Evolutionary conservation across 2,329 filamentous ascomycete genomes (phyloP), one percentile per base, ranked within the genome.

Genomic region (Pleomassaria siparia): DNA sequence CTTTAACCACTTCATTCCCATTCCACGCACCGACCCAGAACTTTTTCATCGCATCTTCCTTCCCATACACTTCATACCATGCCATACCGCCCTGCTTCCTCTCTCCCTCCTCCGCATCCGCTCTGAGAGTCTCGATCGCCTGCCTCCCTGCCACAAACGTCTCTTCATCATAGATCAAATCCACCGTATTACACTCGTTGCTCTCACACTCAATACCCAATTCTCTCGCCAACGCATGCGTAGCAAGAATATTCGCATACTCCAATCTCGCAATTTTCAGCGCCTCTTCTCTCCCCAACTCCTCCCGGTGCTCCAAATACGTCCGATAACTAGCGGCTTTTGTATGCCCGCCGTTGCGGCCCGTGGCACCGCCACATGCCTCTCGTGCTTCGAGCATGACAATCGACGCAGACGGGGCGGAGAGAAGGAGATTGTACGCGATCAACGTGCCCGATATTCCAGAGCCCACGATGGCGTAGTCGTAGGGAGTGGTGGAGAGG

Each of bases 121-220:
- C 46, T 20, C 47, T 48, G 20, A 71, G 36, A 9, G 50, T 45
- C 11, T 60, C 42, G 29, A 70, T 64, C 0, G 65, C 59, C 12
- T 32, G 15, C 35, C 61, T 63, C 0, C 67, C 69, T 3, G 37
- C 5, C 26, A 64, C 55, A 43, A 68, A 72, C 0, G 63, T 61
- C 11, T 41, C 36, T 11, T 49, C 16, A 41, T 83, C 79, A 58
- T 83, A 84, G 25, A 84, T 70, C 2, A 84, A 68, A 60, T 86
- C 82, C 2, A 83, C 74, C 0, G 83, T 85, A 20, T 75, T 70
- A 54, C 80, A 78, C 9, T 74, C 60, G 29, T 67, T 58, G 41
- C 74, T 76, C 56, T 84, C 82, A 18, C 66, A 70, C 2, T 61
- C 54, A 5, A 66, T 58, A 76, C 10, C 69, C 46, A 83, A 64